These are phyloP conservation scores for Pseudogymnoascus sp. DNA, from an alignment of 2,329 filamentous ascomycete species.

Conservation along the genomic window DNA sequence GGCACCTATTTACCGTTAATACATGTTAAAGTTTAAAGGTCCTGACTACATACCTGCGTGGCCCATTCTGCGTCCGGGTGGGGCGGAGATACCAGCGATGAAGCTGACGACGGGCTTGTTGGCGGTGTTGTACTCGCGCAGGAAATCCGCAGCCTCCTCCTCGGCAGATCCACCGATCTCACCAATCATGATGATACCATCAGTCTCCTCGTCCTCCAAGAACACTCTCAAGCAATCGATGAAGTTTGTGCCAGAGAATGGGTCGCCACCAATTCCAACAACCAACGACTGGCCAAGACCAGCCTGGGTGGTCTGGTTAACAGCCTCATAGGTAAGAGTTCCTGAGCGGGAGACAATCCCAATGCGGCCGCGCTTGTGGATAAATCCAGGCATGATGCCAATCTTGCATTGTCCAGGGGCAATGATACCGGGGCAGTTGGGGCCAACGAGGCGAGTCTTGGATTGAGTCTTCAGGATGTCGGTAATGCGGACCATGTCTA, in stretches of 20 bases:
- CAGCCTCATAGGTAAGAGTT: conserved; percentile 97
- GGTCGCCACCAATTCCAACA: conserved; percentile 95
- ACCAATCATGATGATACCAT: conserved; percentile 99
- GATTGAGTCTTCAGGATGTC: conserved; percentile 93
- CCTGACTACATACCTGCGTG: conserved; percentile 63
- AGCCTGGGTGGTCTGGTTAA: conserved; percentile 97
- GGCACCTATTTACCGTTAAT: conserved; percentile 42
- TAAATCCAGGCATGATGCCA: conserved; percentile 99
- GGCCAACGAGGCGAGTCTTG: conserved; percentile 94
- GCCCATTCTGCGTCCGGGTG: conserved; percentile 93
- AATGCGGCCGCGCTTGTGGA: conserved; percentile 98
- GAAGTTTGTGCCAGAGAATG: conserved; percentile 98
- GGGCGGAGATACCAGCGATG: conserved; percentile 96
- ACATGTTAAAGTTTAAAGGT: background rate
- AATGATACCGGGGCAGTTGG: conserved; percentile 98
- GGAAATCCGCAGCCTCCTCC: conserved; percentile 95
- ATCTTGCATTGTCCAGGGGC: conserved; percentile 97
- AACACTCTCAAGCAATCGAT: conserved; percentile 98
- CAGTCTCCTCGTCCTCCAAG: conserved; percentile 89
- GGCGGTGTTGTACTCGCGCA: conserved; percentile 81
- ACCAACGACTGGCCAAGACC: conserved; percentile 97
- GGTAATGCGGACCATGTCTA: conserved; percentile 98
- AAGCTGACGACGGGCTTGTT: conserved; percentile 97
- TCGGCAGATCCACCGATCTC: conserved; percentile 97
- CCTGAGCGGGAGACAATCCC: conserved; percentile 97